Evolutionary conservation across 805 yeast species (phyloP), one percentile per base, ranked within the genome.

Genomic region (Ogataea pilisensis): DNA sequence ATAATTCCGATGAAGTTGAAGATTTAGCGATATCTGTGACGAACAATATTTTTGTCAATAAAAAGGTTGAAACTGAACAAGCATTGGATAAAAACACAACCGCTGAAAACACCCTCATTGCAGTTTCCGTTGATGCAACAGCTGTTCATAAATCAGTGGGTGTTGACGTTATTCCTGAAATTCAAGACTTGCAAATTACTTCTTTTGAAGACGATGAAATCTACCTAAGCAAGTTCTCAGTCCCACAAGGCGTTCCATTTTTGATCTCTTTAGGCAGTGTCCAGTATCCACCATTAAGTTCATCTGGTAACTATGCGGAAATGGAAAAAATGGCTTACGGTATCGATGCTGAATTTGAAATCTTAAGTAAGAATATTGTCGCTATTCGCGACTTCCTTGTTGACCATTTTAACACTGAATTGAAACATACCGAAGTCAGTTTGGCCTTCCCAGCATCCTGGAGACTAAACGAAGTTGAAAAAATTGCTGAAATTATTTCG

Each of bases 251-350:
- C 2, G 52, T 60, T 28, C 64, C 66, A 8, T 25, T 36, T 12
- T 33, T 61, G 13, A 32, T 50, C 7, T 48, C 55, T 2, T 41
- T 57, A 20, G 51, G 49, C 2, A 34, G 43, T 0, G 51, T 54
- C 5, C 41, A 35, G 3, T 60, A 60, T 42, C 64, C 64, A 2
- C 16, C 49, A 5, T 34, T 44, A 8, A 30, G 28, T 9, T 16
- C 45, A 13, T 31, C 54, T n/a, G 43, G 50, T 5, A 35, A 59
- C 20, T 42, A 47, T 6, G 36, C 41, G 2, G 58, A 55, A 37
- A 52, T 64, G 51, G 56, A 56, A 27, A 54, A 52, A 39, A 39
- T 61, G 18, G 39, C 49, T 13, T 60, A 60, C 37, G 64, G 58
- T 38, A 47, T 52, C 1, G 62, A 60, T 8, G 58, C 65, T 8